These are phyloP conservation scores for Lanmaoa rubissima DNA, from an alignment of 768 basidiomycete species.

Conservation along the genomic window DNA sequence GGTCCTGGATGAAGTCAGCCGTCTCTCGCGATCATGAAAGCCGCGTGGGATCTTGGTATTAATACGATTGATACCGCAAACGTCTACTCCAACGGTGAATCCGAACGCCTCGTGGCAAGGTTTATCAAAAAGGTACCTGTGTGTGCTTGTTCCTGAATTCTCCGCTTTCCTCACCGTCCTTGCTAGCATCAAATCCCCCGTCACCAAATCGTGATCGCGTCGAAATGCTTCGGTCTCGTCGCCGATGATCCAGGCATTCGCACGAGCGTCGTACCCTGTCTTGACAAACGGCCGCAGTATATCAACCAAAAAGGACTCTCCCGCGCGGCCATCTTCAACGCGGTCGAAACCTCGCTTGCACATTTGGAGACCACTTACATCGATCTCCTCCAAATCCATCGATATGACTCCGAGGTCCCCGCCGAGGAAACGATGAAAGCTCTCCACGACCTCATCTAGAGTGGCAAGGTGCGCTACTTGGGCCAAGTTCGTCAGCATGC, in stretches of 20 bases:
- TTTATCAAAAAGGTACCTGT: not conserved
- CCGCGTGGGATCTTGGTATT: conserved; percentile 39
- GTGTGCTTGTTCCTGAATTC: not conserved
- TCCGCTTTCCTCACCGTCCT: not conserved
- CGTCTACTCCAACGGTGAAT: not conserved
- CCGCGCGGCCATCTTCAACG: conserved; percentile 36
- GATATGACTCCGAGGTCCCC: conserved; percentile 37
- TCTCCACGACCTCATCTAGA: conserved; percentile 45
- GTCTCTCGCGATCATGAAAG: conserved; percentile 34
- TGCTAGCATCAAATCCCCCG: conserved; percentile 28
- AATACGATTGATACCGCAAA: conserved; percentile 40
- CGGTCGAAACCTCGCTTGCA: conserved; percentile 34
- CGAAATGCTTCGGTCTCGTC: conserved; percentile 25
- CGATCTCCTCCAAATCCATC: conserved; percentile 45
- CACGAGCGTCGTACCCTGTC: not conserved
- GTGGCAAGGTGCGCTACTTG: conserved; percentile 49
- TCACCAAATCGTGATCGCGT: conserved; percentile 29
- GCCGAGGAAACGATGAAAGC: conserved; percentile 49
- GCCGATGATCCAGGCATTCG: conserved; percentile 1
- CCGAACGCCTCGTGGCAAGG: not conserved
- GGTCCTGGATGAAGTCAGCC: conserved; percentile 27
- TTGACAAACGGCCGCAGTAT: conserved; percentile 22
- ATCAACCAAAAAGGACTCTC: conserved; percentile 36
- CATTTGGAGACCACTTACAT: conserved; percentile 36
- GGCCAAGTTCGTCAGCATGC: conserved; percentile 55